Base-by-base conservation (phyloP, 805 yeast species). In the Candida sanyiensis region DNA sequence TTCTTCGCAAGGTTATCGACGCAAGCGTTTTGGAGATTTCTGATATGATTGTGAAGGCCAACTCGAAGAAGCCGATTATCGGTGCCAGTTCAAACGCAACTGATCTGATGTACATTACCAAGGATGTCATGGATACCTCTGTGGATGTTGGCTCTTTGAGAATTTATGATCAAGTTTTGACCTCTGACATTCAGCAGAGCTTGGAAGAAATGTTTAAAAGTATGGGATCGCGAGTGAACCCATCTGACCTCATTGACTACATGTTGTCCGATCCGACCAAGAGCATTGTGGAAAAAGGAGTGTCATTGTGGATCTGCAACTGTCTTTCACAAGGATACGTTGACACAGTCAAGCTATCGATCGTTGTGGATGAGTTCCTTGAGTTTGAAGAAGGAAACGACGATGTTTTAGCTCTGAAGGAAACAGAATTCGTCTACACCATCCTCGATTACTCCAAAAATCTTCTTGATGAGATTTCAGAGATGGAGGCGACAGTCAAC, bases 371-470 rank as follows among this genome's bases (percentile, higher is more conserved):
- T 35, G 60, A 58, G 6, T 63, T 58, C 38, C 43, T 65, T 4
- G 40, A 46, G 2, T 49, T 61, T 44, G 67, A 56, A 15, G 58
- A 46, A 9, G 57, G 47, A 13, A 47, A 46, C 1, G 39, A 29
- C 7, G 43, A 5, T 11, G 27, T 30, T 1, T 12, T 42, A 30
- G 22, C 8, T 17, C 21, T 44, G 7, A 59, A 54, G 16, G 44
- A 40, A 13, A 48, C 56, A 9, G 58, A 58, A n/a, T 48, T 56
- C 7, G 51, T 59, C 3, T 64, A 56, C 35, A 42, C 46, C 2
- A 33, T 66, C 1, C 39, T 70, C 15, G 71, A 67, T 23, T 54
- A 48, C 35, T 65, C 80, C 0, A 72, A 67, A 40, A 65, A 62
- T 1, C 38, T 75, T 3, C 51, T 74, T 4, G 70, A 67, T 26